A percentile compares a stretch with the other conserved stretches of the same genome.
Evolutionary conservation across 768 basidiomycete species (phyloP).

Genomic region (Suillus bovinus): DNA sequence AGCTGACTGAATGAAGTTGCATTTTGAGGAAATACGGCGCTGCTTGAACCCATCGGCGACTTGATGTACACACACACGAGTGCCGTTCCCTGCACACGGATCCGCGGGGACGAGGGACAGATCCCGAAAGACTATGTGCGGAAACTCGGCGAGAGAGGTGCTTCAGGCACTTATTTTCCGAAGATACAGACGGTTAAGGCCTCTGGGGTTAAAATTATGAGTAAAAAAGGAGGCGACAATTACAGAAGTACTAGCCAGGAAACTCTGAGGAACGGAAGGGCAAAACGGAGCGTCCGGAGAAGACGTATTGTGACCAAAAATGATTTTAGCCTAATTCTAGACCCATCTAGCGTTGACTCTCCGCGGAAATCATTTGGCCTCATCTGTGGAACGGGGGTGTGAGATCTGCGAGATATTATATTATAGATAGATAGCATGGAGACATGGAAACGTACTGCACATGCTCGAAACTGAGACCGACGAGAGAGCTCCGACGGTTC

Average conservation of each 20-base stretch:
- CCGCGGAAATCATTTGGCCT: constrained; percentile 33
- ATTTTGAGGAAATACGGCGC: constrained; percentile 11
- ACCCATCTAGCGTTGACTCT: constrained; percentile 23
- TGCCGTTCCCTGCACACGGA: constrained; percentile 20
- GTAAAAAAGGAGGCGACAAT: constrained; percentile 7
- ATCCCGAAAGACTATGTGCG: constrained; percentile 29
- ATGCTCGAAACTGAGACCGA: too few species aligned
- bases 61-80: constrained; percentile 26
- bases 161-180: constrained; percentile 5
- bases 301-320: constrained; percentile 21
- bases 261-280: constrained; percentile 20
- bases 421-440: constrained; percentile 14
- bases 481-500: too few species aligned
- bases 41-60: constrained; percentile 21
- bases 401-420: constrained; percentile 27
- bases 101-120: constrained; percentile 33
- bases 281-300: constrained; percentile 14
- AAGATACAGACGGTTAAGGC: constrained; percentile 14
- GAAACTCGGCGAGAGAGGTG: constrained; percentile 19
- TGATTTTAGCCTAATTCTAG: constrained; percentile 26
- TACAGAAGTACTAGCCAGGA: constrained; percentile 13
- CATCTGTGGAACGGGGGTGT: constrained; percentile 23
- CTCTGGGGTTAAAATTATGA: constrained; percentile 6
- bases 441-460: constrained; percentile 8
- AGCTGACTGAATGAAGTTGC: constrained; percentile 12